phyloP scores from a whole-genome alignment of 768 basidiomycete species.

The Infundibulicybe gibba region DNA sequence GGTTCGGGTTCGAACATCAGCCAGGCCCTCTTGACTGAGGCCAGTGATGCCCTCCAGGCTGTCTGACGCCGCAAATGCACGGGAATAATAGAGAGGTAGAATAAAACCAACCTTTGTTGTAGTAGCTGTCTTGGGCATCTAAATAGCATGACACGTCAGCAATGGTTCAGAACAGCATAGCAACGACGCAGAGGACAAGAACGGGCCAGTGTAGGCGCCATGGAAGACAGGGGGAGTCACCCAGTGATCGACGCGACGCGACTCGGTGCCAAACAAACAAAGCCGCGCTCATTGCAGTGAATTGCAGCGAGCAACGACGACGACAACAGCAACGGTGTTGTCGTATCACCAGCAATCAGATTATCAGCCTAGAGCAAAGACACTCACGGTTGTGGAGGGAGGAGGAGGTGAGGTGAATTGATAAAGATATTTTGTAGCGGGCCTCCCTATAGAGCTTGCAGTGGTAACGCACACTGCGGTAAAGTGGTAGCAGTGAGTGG shows the following conservation, averaged over 20 bases:
- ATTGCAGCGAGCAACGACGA: background rate
- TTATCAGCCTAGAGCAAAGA: background rate
- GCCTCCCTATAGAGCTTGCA: background rate
- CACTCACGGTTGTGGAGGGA: background rate
- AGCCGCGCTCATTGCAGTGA: background rate
- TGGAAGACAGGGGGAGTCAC: background rate
- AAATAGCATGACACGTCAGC: conserved; percentile 2
- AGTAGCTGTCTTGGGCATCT: conserved; percentile 79
- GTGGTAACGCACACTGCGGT: background rate
- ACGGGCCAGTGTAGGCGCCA: background rate
- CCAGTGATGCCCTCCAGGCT: conserved; percentile 1
- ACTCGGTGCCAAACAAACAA: background rate
- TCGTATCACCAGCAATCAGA: background rate
- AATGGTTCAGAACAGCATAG: background rate
- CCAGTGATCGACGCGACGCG: background rate
- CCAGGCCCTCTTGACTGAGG: background rate
- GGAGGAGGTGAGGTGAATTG: background rate
- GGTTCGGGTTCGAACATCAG: background rate
- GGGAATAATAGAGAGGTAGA: conserved; percentile 12
- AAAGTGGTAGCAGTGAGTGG: background rate
- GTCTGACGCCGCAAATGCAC: conserved; percentile 7
- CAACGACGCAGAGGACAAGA: background rate
- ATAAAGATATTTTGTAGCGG: background rate
- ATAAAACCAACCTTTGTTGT: conserved; percentile 61
- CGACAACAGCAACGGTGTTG: background rate